A percentile compares a stretch with the other conserved stretches of the same genome.
Conservation (phyloP, 179 eudicot species). For the Beta corolliflora region DNA sequence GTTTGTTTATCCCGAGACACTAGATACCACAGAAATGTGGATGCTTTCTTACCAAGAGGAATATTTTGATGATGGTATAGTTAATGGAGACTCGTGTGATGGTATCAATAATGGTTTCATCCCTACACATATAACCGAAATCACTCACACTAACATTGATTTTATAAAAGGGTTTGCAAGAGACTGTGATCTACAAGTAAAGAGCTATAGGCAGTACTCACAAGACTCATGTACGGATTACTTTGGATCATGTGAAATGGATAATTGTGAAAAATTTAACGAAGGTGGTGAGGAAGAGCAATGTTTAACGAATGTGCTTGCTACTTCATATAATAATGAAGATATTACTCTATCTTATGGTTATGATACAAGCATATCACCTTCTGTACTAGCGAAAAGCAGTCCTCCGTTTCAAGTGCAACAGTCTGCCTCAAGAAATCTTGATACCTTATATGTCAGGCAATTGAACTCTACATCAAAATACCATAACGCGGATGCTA, state of each 20-base stretch:
- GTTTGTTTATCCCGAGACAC: constrained; percentile 20
- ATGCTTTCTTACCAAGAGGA: constrained; percentile 38
- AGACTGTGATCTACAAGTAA: constrained; percentile 45
- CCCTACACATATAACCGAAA: constrained; percentile 21
- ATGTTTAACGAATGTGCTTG: constrained; percentile 44
- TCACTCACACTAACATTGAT: constrained; percentile 12
- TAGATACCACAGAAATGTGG: constrained; percentile 30
- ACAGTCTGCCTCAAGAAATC: constrained; percentile 17
- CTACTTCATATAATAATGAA: constrained; percentile 27
- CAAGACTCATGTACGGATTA: constrained; percentile 25
- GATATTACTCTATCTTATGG: constrained; percentile 24
- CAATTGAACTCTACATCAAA: constrained; percentile 11
- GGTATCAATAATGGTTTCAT: constrained; percentile 14
- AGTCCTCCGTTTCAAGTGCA: constrained; percentile 30
- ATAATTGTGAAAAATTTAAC: constrained; percentile 29
- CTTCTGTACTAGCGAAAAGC: constrained; percentile 37
- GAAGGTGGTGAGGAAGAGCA: constrained; percentile 37
- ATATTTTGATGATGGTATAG: constrained; percentile 29
- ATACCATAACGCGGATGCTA: constrained; percentile 13
- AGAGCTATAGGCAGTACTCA: constrained; percentile 8
- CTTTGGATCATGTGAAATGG: constrained; percentile 14
- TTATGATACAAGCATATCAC: constrained; percentile 26
- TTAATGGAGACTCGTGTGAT: constrained; percentile 26
- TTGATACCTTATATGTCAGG: neutral
- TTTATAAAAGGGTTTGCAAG: constrained; percentile 36